Evolutionary conservation across 2,329 filamentous ascomycete genomes (phyloP), one percentile per base, ranked within the genome.

Genomic region (Colletotrichum sp.): DNA sequence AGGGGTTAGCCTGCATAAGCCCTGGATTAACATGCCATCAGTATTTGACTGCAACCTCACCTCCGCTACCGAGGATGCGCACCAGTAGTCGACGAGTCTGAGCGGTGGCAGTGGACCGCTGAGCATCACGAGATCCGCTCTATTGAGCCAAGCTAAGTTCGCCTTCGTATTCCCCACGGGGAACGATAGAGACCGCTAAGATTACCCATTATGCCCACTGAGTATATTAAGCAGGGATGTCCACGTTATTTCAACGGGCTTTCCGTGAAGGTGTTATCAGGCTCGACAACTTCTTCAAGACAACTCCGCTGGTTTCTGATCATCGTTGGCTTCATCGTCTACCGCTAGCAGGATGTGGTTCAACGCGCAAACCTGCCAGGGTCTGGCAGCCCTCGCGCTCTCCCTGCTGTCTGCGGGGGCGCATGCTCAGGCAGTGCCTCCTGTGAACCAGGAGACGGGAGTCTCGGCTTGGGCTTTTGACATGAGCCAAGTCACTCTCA

Each of bases 401-500:
- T 11, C 32, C 12, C 22, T 62, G 7, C 25, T 25, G 9, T 19
- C 34, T n/a, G 29, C 7, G 7, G 11, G 34, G 2, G 57, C 44
- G 4, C 32, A 59, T 15, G 81, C 72, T 19, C 81, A 82, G 64
- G 79, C 72, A 32, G 79, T 80, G 8, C 81, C 81, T 3, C 81
- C 82, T 4, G 79, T 70, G 27, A 77, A 78, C 27, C 70, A 72
- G 8, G 82, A 86, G 61, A 81, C 76, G 6, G 84, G 85, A 9
- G 82, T 84, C 12, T 80, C 80, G 6, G 83, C 85, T 8, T 82
- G 82, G 72, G 78, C 82, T 6, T 86, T 88, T 78, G 83, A 87
- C 75, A 79, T 88, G 78, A 83, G 83, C 78, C 82, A 86, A 72
- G 81, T 87, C 39, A 81, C 83, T 11, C 81, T 87, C 11, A 85